Conservation (phyloP, 345 rosid species). For the Carallia pectinifolia region DNA sequence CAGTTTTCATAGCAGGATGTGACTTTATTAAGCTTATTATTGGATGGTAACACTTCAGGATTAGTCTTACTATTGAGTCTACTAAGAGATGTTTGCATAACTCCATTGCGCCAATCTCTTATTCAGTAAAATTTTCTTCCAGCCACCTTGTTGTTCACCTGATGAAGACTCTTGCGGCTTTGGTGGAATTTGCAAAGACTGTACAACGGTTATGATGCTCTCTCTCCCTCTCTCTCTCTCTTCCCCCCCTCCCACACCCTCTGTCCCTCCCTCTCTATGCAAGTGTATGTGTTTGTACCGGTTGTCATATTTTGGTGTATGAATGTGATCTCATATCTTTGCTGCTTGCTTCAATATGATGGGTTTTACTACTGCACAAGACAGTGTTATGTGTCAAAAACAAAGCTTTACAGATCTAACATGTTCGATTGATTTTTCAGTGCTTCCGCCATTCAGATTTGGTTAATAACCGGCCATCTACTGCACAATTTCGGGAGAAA, state of each 20-base stretch:
- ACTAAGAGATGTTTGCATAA: conserved; percentile 4
- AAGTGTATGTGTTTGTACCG: background rate
- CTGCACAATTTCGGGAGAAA: conserved; percentile 73
- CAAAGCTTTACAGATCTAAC: conserved; percentile 21
- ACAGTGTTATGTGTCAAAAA: conserved; percentile 1
- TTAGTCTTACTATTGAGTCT: background rate
- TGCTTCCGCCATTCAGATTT: conserved; percentile 62
- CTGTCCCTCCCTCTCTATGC: background rate
- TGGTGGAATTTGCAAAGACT: conserved; percentile 82
- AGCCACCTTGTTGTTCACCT: conserved; percentile 91
- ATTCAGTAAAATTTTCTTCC: conserved; percentile 16
- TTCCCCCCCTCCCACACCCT: background rate
- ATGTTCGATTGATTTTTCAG: conserved; percentile 24
- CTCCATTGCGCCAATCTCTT: conserved; percentile 5
- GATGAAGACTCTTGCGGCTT: conserved; percentile 65
- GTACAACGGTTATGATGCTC: conserved; percentile 74
- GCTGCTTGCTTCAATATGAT: background rate
- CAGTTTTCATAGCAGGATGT: too few species aligned
- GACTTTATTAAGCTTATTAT: too few species aligned
- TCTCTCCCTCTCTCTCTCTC: conserved; percentile 11
- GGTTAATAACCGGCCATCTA: conserved; percentile 40
- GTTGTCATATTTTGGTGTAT: too few species aligned
- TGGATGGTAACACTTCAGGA: too few species aligned
- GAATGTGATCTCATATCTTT: background rate
- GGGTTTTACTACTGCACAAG: background rate